Percentiles rank a stretch among this genome's conserved stretches.
Conservation (phyloP, 805 yeast species). For the Starmerella stigmatis region DNA sequence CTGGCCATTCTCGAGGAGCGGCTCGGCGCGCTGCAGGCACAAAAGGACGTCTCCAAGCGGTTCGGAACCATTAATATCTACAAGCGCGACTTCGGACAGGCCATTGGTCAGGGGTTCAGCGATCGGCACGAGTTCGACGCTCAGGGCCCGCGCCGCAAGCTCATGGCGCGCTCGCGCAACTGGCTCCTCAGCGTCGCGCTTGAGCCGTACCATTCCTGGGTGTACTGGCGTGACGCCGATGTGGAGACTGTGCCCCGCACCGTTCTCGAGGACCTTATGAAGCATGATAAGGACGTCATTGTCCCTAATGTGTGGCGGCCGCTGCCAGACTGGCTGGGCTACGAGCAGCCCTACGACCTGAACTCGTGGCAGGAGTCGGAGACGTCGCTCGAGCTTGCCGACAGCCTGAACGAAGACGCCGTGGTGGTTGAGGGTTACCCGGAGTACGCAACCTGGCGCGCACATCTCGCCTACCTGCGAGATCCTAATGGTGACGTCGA, state of each 20-base stretch:
- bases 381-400: constrained; percentile 44
- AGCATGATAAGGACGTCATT: constrained; percentile 80
- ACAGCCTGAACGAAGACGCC: constrained; percentile 73
- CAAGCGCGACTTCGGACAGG: constrained; percentile 89
- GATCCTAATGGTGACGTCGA: constrained; percentile 93
- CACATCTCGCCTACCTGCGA: constrained; percentile 86
- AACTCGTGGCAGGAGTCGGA: constrained; percentile 93
- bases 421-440: constrained; percentile 96
- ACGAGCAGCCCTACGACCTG: constrained; percentile 89
- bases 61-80: constrained; percentile 67
- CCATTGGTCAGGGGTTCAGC: constrained; percentile 84
- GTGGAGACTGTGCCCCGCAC: constrained; percentile 87
- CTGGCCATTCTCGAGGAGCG: constrained; percentile 49
- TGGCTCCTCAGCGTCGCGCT: constrained; percentile 85
- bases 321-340: constrained; percentile 78
- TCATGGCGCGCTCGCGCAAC: constrained; percentile 94
- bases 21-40: constrained; percentile 53
- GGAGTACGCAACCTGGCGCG: constrained; percentile 97
- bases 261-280: constrained; percentile 85
- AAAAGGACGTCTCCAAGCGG: constrained; percentile 53
- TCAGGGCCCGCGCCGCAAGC: constrained; percentile 89
- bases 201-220: constrained; percentile 92
- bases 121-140: constrained; percentile 96
- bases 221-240: constrained; percentile 97
- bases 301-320: constrained; percentile 99